Evolutionary conservation across 495 filamentous ascomycete species (phyloP).

Genomic region (Xylona heveae): DNA sequence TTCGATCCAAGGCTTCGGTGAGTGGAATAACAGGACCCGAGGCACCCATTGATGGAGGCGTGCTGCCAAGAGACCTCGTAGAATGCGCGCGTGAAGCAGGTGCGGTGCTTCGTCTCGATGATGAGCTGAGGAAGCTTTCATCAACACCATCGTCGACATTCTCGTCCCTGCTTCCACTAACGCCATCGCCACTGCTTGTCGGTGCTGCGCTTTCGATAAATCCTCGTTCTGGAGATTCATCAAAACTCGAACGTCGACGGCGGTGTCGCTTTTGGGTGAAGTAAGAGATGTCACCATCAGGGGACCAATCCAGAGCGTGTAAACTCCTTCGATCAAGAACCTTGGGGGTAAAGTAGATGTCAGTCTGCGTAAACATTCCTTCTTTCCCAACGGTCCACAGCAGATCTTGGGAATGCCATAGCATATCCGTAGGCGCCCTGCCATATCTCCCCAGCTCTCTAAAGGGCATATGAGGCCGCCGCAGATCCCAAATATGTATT

Average conservation of each 20-base stretch:
- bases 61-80: slow-evolving; percentile 25
- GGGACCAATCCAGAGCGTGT: slow-evolving; percentile 37
- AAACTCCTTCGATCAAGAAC: slow-evolving; percentile 52
- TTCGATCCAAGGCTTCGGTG: slow-evolving; percentile 36
- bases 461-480: slow-evolving; percentile 66
- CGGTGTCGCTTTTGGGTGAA: slow-evolving; percentile 25
- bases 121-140: slow-evolving; percentile 31
- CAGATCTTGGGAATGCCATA: slow-evolving; percentile 81
- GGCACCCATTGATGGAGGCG: slow-evolving; percentile 32
- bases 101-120: slow-evolving; percentile 21
- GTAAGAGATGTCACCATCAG: slow-evolving; percentile 33
- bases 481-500: slow-evolving; percentile 85
- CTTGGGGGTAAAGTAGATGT: slow-evolving; percentile 62
- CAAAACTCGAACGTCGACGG: slow-evolving; percentile 17
- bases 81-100: slow-evolving; percentile 14
- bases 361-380: slow-evolving; percentile 69
- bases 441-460: slow-evolving; percentile 64
- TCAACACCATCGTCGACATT: slow-evolving; percentile 45
- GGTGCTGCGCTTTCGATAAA: not conserved
- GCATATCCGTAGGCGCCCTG: slow-evolving; percentile 46
- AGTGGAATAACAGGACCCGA: slow-evolving; percentile 30
- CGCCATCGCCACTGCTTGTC: slow-evolving; percentile 14
- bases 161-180: slow-evolving; percentile 38
- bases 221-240: slow-evolving; percentile 16
- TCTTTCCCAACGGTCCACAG: slow-evolving; percentile 81